A percentile compares a stretch with the other conserved stretches of the same genome.
These are phyloP conservation scores for Taxillus chinensis DNA, from an alignment of 164 flowering plant genomes.

Conservation along the genomic window DNA sequence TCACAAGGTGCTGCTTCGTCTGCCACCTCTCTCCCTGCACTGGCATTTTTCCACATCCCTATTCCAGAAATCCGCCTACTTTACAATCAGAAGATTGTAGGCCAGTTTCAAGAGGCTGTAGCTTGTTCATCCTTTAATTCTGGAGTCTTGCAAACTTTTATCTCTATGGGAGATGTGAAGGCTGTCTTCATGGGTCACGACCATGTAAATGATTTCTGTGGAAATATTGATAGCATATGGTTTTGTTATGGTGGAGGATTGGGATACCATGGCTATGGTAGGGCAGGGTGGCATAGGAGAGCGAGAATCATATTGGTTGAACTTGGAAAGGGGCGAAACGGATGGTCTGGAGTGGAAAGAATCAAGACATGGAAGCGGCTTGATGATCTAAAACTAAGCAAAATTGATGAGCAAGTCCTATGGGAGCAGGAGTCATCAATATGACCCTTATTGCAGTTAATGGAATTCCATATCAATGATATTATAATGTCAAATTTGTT, in stretches of 20 bases:
- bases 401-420: slow-evolving; percentile 60
- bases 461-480: neutral
- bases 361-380: slow-evolving; percentile 86
- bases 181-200: slow-evolving; percentile 90
- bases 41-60: slow-evolving; percentile 87
- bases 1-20: slow-evolving; percentile 5
- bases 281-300: slow-evolving; percentile 66
- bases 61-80: slow-evolving; percentile 68
- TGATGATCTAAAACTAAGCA: slow-evolving; percentile 55
- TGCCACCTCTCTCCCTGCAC: slow-evolving; percentile 23
- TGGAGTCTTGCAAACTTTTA: slow-evolving; percentile 57
- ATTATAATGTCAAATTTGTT: neutral
- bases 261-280: slow-evolving; percentile 91
- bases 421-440: slow-evolving; percentile 29
- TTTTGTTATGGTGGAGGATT: slow-evolving; percentile 87
- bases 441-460: slow-evolving; percentile 5
- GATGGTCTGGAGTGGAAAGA: slow-evolving; percentile 52
- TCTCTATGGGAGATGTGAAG: slow-evolving; percentile 55
- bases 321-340: slow-evolving; percentile 36
- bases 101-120: slow-evolving; percentile 60
- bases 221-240: slow-evolving; percentile 60
- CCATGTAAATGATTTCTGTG: slow-evolving; percentile 86
- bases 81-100: slow-evolving; percentile 32
- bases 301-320: slow-evolving; percentile 57
- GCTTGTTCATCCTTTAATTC: slow-evolving; percentile 67